A percentile compares a stretch with the other conserved stretches of the same genome.
Conservation (phyloP, 805 yeast species). For the Saturnispora serradocipensis region DNA sequence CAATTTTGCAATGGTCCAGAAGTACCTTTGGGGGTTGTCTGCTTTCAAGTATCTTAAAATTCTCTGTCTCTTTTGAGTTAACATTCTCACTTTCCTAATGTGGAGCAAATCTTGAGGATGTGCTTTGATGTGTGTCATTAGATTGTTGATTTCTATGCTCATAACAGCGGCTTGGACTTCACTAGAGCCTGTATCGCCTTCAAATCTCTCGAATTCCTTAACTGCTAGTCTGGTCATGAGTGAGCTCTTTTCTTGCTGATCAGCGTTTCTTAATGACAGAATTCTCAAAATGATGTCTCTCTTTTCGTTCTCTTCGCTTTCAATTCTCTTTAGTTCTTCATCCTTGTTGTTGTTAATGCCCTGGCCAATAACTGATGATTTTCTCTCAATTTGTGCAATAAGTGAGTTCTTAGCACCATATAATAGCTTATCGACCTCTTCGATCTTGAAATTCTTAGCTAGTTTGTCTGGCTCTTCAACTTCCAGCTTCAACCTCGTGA, state of each 20-base stretch:
- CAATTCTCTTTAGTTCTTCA: conserved; percentile 16
- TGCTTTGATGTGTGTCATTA: conserved; percentile 63
- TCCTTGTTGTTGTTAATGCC: conserved; percentile 5
- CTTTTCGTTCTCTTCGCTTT: conserved; percentile 42
- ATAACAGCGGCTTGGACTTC: conserved; percentile 93
- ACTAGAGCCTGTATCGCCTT: conserved; percentile 90
- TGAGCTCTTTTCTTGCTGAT: conserved; percentile 45
- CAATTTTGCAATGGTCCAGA: conserved; percentile 74
- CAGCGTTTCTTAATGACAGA: conserved; percentile 63
- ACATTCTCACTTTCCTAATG: conserved; percentile 63
- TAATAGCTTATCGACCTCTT: conserved; percentile 65
- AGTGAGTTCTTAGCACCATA: conserved; percentile 68
- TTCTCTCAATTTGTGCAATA: conserved; percentile 25
- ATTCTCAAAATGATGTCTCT: conserved; percentile 65
- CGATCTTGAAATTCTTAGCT: conserved; percentile 47
- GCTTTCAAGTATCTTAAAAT: conserved; percentile 74
- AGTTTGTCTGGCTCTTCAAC: conserved; percentile 57
- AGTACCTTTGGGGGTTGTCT: conserved; percentile 73
- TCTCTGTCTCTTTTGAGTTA: conserved; percentile 85
- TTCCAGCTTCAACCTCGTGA: conserved; percentile 57
- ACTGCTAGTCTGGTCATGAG: conserved; percentile 57
- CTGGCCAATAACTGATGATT: conserved; percentile 10
- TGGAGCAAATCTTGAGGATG: conserved; percentile 66
- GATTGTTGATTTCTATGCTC: conserved; percentile 70
- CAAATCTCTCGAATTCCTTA: conserved; percentile 70